Percentiles rank a stretch among this genome's conserved stretches.
Conservation (phyloP, 495 filamentous ascomycete genomes). For the Parathielavia appendiculata region DNA sequence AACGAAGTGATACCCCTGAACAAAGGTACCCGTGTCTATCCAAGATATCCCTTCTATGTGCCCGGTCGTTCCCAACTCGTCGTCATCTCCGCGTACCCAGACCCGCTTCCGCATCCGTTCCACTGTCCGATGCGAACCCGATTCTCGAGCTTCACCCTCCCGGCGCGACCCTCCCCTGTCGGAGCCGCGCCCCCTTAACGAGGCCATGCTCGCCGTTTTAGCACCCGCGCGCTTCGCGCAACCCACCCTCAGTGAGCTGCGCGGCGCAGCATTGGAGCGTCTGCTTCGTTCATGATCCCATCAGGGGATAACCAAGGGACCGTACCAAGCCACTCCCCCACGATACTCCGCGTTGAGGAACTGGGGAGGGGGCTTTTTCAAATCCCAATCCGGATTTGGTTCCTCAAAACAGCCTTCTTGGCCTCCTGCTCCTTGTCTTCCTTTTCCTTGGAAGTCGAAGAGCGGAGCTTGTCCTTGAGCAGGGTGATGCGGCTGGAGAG, state of each 20-base stretch:
- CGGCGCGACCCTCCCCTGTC: conserved; percentile 1
- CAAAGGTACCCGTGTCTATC: background rate
- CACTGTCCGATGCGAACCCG: background rate
- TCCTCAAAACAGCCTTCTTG: conserved; percentile 5
- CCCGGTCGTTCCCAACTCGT: background rate
- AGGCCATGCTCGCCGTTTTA: background rate
- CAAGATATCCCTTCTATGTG: background rate
- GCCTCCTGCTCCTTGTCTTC: too few species aligned
- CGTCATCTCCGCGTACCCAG: background rate
- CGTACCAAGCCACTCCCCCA: too few species aligned
- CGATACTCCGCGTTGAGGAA: too few species aligned
- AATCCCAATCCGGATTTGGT: conserved; percentile 24
- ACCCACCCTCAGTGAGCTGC: too few species aligned
- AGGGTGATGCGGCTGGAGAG: conserved; percentile 22
- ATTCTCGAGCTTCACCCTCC: background rate
- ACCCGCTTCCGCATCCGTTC: background rate
- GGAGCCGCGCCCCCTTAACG: background rate
- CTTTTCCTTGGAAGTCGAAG: background rate
- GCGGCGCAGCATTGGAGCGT: too few species aligned
- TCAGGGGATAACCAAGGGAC: too few species aligned
- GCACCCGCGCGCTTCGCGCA: background rate
- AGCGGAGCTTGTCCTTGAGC: conserved; percentile 21
- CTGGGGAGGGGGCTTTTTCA: too few species aligned
- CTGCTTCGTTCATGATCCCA: too few species aligned
- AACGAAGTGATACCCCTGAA: background rate